Evolutionary conservation across 2,329 filamentous ascomycete species (phyloP).

Genomic region (Cladorrhinum sp.): DNA sequence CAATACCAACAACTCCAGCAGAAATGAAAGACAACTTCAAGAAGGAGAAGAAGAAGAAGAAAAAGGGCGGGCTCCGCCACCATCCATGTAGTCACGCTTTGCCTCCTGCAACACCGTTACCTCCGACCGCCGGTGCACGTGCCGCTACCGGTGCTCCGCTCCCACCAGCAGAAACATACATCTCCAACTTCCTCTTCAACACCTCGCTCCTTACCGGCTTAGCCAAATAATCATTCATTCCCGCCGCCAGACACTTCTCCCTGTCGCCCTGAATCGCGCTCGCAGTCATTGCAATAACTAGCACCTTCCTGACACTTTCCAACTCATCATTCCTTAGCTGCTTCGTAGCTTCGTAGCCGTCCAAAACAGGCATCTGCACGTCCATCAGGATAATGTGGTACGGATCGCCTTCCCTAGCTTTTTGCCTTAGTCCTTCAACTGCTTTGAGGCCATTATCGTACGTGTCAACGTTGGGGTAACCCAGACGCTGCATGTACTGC

Average conservation of each 20-base stretch:
- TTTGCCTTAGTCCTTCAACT: constrained; percentile 76
- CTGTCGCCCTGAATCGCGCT: constrained; percentile 91
- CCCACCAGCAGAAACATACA: constrained; percentile 40
- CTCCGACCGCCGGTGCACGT: neutral
- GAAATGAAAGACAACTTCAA: neutral
- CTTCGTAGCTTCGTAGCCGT: constrained; percentile 88
- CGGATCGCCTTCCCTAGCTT: constrained; percentile 66
- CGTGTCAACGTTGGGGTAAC: constrained; percentile 76
- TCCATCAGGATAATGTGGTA: constrained; percentile 96
- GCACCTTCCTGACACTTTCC: constrained; percentile 71
- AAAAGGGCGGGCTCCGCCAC: neutral
- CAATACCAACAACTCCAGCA: neutral
- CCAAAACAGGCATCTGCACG: constrained; percentile 90
- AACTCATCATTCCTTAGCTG: constrained; percentile 74
- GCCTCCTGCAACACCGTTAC: neutral
- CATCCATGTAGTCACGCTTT: neutral
- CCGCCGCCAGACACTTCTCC: constrained; percentile 91
- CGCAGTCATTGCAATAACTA: constrained; percentile 98
- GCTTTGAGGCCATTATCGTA: constrained; percentile 88
- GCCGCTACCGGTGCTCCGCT: neutral
- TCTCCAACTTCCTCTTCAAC: constrained; percentile 74
- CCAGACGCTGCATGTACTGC: constrained; percentile 81
- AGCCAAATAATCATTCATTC: constrained; percentile 96
- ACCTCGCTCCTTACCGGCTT: constrained; percentile 91
- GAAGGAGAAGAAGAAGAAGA: neutral